Percentiles rank a stretch among this genome's conserved stretches.
Conservation (phyloP, 208 protist species). For the Herpetomonas tarakana region DNA sequence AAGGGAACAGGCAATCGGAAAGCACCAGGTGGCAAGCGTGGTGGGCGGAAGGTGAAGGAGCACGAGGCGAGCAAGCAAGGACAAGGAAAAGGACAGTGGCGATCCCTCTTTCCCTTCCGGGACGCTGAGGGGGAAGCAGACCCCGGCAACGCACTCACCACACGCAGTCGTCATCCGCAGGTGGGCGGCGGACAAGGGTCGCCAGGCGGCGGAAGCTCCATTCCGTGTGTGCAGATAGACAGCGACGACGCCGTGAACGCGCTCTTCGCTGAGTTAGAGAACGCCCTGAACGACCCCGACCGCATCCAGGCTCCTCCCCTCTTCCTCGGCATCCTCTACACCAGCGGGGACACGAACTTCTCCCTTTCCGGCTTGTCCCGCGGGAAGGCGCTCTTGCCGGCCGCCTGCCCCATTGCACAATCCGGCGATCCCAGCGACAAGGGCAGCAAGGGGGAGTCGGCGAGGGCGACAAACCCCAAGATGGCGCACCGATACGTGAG, state of each 20-base stretch:
- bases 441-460: background rate
- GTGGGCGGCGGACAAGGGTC: no score
- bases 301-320: conserved; percentile 82
- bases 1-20: no score
- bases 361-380: conserved; percentile 29
- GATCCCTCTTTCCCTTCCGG: no score
- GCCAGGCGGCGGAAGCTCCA: no score
- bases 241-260: conserved; percentile 13
- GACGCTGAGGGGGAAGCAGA: no score
- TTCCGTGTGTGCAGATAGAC: conserved; percentile 38
- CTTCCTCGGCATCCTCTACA: conserved; percentile 58
- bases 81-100: no score
- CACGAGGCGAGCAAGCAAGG: no score
- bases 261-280: conserved; percentile 49
- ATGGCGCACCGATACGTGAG: conserved; percentile 37
- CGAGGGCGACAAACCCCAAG: conserved; percentile 9
- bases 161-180: no score
- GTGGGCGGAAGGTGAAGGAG: no score
- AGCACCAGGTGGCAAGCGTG: no score
- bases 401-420: background rate
- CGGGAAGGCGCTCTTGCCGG: conserved; percentile 30
- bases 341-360: conserved; percentile 24
- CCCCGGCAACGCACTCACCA: no score
- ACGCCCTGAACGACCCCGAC: conserved; percentile 63
- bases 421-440: background rate